Conservation (phyloP, 2,329 filamentous ascomycete species). For the Epichloe scottii region DNA sequence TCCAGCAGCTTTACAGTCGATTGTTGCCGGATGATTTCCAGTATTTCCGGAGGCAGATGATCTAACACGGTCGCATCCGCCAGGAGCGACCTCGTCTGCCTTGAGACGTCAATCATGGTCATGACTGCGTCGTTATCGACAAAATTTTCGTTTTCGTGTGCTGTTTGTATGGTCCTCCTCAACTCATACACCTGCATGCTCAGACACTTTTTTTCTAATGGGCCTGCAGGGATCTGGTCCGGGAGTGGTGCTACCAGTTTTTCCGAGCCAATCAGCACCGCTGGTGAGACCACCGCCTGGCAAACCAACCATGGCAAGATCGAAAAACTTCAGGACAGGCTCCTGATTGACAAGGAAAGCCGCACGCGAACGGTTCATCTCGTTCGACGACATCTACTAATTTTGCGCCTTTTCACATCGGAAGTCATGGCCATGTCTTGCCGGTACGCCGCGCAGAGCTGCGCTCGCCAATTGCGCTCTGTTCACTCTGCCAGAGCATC, state of each 20-base stretch:
- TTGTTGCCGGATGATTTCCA: conserved; percentile 51
- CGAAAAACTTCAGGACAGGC: conserved; percentile 29
- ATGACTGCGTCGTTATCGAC: conserved; percentile 29
- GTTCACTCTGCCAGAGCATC: conserved; percentile 33
- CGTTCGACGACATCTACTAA: conserved; percentile 1
- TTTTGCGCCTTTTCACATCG: conserved; percentile 14
- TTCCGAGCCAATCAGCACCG: conserved; percentile 24
- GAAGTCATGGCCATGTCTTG: conserved; percentile 49
- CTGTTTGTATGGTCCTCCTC: conserved; percentile 9
- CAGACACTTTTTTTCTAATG: conserved; percentile 24
- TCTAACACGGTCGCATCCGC: conserved; percentile 39
- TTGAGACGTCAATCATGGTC: conserved; percentile 42
- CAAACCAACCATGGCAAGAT: conserved; percentile 15
- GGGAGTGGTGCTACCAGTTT: conserved; percentile 21
- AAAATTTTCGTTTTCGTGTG: conserved; percentile 15
- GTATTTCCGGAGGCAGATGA: conserved; percentile 57
- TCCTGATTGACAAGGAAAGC: conserved; percentile 12
- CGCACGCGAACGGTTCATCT: conserved; percentile 9
- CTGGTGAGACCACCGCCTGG: conserved; percentile 5
- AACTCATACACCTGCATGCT: not conserved
- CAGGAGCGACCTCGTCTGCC: conserved; percentile 43
- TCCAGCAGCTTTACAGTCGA: conserved; percentile 56
- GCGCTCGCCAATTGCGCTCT: conserved; percentile 48
- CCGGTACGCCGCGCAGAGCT: conserved; percentile 52
- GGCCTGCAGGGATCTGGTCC: conserved; percentile 13